These are phyloP conservation scores for Annona cherimola DNA, from an alignment of 164 flowering plant genomes.

Conservation along the genomic window DNA sequence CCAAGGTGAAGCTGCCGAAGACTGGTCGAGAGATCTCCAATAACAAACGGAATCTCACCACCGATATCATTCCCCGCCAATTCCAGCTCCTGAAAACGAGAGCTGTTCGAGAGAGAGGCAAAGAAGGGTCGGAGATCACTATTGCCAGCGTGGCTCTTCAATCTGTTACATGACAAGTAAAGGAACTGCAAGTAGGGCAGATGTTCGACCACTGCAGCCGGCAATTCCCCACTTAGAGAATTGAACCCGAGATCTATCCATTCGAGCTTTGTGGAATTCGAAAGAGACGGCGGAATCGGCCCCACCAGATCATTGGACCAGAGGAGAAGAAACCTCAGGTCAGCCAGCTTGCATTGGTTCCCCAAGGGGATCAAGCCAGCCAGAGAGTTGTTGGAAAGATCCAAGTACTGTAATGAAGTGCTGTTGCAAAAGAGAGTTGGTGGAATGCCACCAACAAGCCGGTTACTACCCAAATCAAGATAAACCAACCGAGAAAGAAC, in stretches of 20 bases:
- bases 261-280: constrained; percentile 63
- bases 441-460: constrained; percentile 51
- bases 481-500: constrained; percentile 40
- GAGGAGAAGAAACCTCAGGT: constrained; percentile 58
- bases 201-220: constrained; percentile 39
- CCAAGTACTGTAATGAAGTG: constrained; percentile 53
- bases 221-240: constrained; percentile 55
- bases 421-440: constrained; percentile 52
- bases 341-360: constrained; percentile 37
- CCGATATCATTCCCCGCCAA: constrained; percentile 74
- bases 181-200: constrained; percentile 61
- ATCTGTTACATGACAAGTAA: constrained; percentile 62
- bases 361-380: constrained; percentile 54
- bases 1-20: constrained; percentile 68
- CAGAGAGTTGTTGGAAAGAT: constrained; percentile 78
- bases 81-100: constrained; percentile 70
- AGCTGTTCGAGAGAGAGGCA: constrained; percentile 48
- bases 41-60: constrained; percentile 55
- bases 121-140: constrained; percentile 67
- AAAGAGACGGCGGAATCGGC: constrained; percentile 48
- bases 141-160: constrained; percentile 59
- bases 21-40: constrained; percentile 56
- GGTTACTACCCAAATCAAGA: constrained; percentile 63
- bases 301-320: constrained; percentile 81
- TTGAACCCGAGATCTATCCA: constrained; percentile 88